Base-by-base conservation (phyloP, 2,329 filamentous ascomycete genomes). In the Clonostachys rosea region DNA sequence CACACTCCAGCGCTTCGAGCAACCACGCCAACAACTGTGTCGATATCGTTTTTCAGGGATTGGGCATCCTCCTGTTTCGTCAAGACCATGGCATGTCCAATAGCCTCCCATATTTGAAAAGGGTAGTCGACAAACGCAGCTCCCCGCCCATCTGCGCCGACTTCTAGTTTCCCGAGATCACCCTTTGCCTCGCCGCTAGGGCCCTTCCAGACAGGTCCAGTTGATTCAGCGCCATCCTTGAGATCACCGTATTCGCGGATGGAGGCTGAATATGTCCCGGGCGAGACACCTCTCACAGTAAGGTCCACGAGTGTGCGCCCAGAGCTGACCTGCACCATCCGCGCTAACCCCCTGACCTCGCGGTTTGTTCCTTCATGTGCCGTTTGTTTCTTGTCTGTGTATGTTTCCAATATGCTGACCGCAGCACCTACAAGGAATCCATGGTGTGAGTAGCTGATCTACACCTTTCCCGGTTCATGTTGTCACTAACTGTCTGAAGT, bases 1-100 rank as follows among this genome's bases (percentile, higher is more conserved):
- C 94, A 99, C 51, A 96, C 87, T n/a, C 94, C 94, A 14, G 94
- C 92, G 66, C 91, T 96, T 62, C 94, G 78, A 43, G 94, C 94
- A 69, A 99, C 89, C 45, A 99, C 91, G 9, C 94, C 94, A 3
- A 96, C 89, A 44, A 96, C 74, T 17, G 91, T 96, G 64, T 95
- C 83, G 47, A 84, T 78, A 61, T 96, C 89, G 56, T 96, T 91
- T 57, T 76, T 75, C 56, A 85, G 69, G 60, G 79, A 75, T 47
- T 73, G 74, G 12, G 47, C 42, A 33, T 50, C 53, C 49, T 81
- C 71, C 65, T 83, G 75, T 51, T 64, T 84, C 41, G 89, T 87
- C 43, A 97, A 83, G 42, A 95, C 87, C 74, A 99, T 87, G 59
- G 91, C 91, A 61, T 91, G 85, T 33, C 94, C 94, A 66, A 97